Base-by-base conservation (phyloP, 1,284 basidiomycete genomes). In the Gymnopus androsaceus region DNA sequence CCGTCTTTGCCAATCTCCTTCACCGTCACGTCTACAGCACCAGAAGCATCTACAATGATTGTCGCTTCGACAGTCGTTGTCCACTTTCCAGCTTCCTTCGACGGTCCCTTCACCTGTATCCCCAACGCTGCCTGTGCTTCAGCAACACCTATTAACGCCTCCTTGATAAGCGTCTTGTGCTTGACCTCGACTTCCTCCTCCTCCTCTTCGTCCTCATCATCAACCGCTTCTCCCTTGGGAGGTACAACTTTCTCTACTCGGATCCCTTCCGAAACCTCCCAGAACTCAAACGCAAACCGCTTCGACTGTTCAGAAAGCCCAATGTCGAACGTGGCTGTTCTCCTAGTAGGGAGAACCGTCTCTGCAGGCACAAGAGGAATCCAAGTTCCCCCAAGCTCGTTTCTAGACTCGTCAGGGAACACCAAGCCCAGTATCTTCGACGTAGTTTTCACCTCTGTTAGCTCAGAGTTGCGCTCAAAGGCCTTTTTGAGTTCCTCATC, bases 221-320 rank as follows among this genome's bases (percentile, higher is more conserved):
- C 80, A 11, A 79, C 77, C 14, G 75, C 71, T 30, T 81, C 79
- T n/a, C 74, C 57, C 57, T 76, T 78, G 1, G 77, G 74, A 1
- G 75, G 76, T 51, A 80, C 79, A 23, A 84, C 75, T 64, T 82
- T 86, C 62, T 94, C 90, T 19, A 92, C 75, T 65, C 89, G 87
- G n/a, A 98, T 81, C 12, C 82, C 83, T 64, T 94, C 88, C 61
- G 85, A 84, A 44, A 90, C 92, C 72, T 98, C 92, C 87, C 92
- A 95, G 38, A 98, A 74, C 71, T 95, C 92, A 59, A 96, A 80
- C 14, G 83, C 85, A 46, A 94, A 74, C 57, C 73, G 75, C 61
- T 77, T 78, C 51, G 69, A 78, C 53, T 72, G 75, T 34, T 78
- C 80, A n/a, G 79, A 77, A 5, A 86, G 71, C 33, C 81, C 79